phyloP scores from a whole-genome alignment of 2,329 filamentous ascomycete genomes.

The Cladophialophora bantiana region DNA sequence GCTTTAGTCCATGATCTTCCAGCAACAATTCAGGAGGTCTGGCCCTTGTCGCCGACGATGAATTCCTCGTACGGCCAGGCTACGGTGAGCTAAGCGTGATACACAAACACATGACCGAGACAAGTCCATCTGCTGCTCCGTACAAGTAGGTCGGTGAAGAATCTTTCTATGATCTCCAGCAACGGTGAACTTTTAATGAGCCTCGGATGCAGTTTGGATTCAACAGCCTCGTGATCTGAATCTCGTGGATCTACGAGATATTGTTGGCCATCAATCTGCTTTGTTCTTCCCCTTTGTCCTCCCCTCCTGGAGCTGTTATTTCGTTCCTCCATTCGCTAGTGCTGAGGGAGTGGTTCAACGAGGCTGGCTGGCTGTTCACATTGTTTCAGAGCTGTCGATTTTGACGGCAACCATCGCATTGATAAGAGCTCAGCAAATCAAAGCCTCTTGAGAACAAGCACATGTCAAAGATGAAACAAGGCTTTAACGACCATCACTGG shows the following conservation, averaged over 20 bases:
- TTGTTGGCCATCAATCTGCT: background rate
- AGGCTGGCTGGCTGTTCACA: background rate
- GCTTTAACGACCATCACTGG: background rate
- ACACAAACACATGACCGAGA: background rate
- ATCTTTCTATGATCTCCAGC: background rate
- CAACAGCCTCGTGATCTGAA: background rate
- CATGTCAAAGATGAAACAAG: constrained; percentile 28
- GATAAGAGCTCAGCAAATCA: constrained; percentile 20
- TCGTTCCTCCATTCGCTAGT: background rate
- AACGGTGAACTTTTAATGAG: background rate
- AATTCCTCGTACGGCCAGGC: background rate
- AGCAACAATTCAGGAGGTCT: background rate
- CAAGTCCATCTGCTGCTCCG: background rate
- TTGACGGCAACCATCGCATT: background rate
- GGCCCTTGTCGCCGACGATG: background rate
- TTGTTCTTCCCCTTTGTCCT: background rate
- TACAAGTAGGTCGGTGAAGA: background rate
- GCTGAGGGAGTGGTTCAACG: background rate
- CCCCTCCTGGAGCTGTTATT: background rate
- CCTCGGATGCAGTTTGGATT: background rate
- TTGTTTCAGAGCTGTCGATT: background rate
- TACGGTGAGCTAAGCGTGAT: too few species aligned
- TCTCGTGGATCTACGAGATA: background rate
- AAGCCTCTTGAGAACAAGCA: constrained; percentile 5
- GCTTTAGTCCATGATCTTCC: background rate